A percentile compares a stretch with the other conserved stretches of the same genome.
These are phyloP conservation scores for Solanum hybrid DNA, from an alignment of 305 asterid genomes.

Conservation along the genomic window DNA sequence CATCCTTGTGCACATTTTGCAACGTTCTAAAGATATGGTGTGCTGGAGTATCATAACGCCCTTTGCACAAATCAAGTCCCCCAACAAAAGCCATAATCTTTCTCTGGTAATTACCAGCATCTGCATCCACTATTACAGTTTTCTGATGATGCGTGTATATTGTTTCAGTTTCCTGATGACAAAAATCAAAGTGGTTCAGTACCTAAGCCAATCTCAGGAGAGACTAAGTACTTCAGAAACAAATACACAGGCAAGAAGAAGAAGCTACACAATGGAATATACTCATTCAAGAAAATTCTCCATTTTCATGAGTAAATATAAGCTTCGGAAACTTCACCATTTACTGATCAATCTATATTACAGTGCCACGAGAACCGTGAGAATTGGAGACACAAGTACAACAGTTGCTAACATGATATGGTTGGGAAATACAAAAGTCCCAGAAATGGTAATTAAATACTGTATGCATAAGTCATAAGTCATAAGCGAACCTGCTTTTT, in stretches of 20 bases:
- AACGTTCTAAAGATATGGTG: slow-evolving; percentile 63
- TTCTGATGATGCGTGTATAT: slow-evolving; percentile 97
- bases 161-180: slow-evolving; percentile 72
- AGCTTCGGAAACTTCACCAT: not conserved
- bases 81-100: slow-evolving; percentile 77
- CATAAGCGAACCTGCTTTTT: slow-evolving; percentile 54
- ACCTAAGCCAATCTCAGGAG: not conserved
- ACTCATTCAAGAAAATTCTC: not conserved
- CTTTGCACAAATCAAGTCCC: slow-evolving; percentile 83
- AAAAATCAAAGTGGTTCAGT: slow-evolving; percentile 4
- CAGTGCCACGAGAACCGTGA: not conserved
- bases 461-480: not conserved
- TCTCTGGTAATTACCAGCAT: slow-evolving; percentile 47
- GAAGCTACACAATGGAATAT: not conserved
- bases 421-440: not conserved
- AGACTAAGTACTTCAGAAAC: not conserved
- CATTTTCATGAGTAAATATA: not conserved
- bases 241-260: not conserved
- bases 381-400: not conserved
- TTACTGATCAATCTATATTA: not conserved
- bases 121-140: slow-evolving; percentile 77
- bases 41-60: slow-evolving; percentile 81
- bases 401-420: not conserved
- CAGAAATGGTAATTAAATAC: not conserved
- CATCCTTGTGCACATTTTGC: slow-evolving; percentile 68